Evolutionary conservation across 1,139 yeast species (phyloP).

Genomic region (Yarrowia galli): DNA sequence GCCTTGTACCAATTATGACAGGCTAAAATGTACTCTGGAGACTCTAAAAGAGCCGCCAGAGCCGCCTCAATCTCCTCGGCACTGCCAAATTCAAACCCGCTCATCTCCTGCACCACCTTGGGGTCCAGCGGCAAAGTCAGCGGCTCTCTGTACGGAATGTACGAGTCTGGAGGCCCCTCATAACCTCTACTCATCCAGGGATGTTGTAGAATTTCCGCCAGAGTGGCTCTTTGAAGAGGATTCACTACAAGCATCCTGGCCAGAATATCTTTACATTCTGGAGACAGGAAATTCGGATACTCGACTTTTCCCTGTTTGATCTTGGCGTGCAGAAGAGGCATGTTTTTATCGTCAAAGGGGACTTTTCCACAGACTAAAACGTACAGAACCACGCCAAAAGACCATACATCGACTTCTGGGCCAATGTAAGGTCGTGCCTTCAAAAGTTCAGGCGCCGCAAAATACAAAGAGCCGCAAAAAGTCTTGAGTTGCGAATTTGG

Average conservation of each 20-base stretch:
- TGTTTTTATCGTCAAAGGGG: constrained; percentile 96
- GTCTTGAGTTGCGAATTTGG: constrained; percentile 79
- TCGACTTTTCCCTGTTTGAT: constrained; percentile 93
- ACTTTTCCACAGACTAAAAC: constrained; percentile 97
- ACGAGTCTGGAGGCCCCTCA: constrained; percentile 73
- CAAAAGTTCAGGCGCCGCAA: constrained; percentile 97
- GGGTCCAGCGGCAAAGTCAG: constrained; percentile 75
- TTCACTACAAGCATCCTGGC: constrained; percentile 92
- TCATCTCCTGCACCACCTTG: constrained; percentile 74
- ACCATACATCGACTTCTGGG: constrained; percentile 98
- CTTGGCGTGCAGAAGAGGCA: constrained; percentile 90
- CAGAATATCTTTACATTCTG: constrained; percentile 82
- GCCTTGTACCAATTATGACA: constrained; percentile 67
- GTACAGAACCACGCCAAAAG: constrained; percentile 93
- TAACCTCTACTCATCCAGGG: constrained; percentile 96
- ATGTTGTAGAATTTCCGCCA: constrained; percentile 80
- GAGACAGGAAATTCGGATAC: constrained; percentile 82
- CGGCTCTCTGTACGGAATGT: constrained; percentile 80
- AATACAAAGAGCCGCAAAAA: constrained; percentile 95
- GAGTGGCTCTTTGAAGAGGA: constrained; percentile 78
- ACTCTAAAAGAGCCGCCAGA: constrained; percentile 64
- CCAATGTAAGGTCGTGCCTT: constrained; percentile 93
- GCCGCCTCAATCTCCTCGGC: too few relatives aligned
- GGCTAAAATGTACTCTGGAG: constrained; percentile 73
- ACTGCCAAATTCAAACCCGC: constrained; percentile 81